These are phyloP conservation scores for Prunus davidiana DNA, from an alignment of 306 rosid genomes.

Conservation along the genomic window DNA sequence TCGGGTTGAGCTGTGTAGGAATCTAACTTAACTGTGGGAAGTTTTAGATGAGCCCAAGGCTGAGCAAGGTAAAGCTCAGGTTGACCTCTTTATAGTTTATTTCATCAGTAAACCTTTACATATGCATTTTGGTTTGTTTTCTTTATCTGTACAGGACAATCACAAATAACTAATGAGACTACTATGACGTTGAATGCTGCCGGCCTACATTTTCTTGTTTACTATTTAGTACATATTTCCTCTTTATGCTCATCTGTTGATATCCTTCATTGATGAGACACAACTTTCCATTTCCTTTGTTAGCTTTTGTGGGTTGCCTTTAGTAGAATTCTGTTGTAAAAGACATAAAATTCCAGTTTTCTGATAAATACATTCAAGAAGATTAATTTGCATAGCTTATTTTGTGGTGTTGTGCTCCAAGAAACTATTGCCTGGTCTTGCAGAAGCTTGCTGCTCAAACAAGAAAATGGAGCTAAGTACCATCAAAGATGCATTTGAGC, in stretches of 20 bases:
- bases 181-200: not conserved
- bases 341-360: not conserved
- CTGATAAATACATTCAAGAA: not conserved
- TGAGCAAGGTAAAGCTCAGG: not conserved
- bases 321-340: not conserved
- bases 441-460: conserved; percentile 39
- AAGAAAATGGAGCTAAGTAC: conserved; percentile 62
- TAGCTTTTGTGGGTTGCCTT: not conserved
- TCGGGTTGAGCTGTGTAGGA: not conserved
- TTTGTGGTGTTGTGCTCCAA: not conserved
- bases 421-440: conserved; percentile 10
- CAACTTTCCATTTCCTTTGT: not conserved
- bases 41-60: not conserved
- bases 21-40: not conserved
- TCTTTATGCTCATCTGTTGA: not conserved
- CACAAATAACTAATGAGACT: not conserved
- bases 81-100: not conserved
- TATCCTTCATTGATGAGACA: not conserved
- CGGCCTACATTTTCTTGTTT: not conserved
- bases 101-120: not conserved
- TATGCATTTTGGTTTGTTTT: not conserved
- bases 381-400: not conserved
- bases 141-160: not conserved
- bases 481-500: conserved; percentile 76
- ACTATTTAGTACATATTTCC: not conserved